Conservation (phyloP, 169 alveolate species). For the Sarcocystis neurona region DNA sequence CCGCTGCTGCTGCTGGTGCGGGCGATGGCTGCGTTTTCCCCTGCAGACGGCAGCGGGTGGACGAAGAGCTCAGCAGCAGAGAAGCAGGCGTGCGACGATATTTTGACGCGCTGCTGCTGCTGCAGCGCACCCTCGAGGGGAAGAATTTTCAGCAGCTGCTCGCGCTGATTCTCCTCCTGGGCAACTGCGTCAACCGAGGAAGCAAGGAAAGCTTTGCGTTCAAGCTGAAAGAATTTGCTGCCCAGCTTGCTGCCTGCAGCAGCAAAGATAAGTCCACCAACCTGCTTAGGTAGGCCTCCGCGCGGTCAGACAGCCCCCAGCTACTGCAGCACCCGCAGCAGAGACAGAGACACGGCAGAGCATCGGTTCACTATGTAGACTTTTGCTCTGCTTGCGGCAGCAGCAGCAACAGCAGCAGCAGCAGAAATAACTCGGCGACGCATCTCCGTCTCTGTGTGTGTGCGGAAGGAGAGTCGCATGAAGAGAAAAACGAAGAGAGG, state of each 20-base stretch:
- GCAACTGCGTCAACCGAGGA: conserved; percentile 42
- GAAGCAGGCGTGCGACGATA: not conserved
- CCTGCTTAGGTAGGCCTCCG: not conserved
- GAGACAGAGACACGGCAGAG: not conserved
- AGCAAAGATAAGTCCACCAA: conserved; percentile 44
- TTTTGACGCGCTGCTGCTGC: not conserved
- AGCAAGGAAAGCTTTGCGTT: conserved; percentile 36
- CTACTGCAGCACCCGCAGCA: not conserved
- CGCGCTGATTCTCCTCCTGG: conserved; percentile 9
- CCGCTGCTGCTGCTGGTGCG: too few relatives aligned
- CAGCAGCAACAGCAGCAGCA: too few relatives aligned
- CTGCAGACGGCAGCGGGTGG: conserved; percentile 20
- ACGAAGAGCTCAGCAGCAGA: conserved; percentile 33
- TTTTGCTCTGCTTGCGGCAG: too few relatives aligned
- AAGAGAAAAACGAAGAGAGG: too few relatives aligned
- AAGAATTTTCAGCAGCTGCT: not conserved
- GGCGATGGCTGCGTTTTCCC: too few relatives aligned
- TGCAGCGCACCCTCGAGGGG: not conserved
- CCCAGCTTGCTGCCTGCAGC: conserved; percentile 35
- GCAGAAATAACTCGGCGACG: too few relatives aligned
- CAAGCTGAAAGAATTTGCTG: conserved; percentile 41
- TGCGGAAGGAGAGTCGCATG: too few relatives aligned
- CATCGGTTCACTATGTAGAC: not conserved
- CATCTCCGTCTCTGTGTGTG: too few relatives aligned
- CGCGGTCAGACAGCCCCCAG: not conserved